Conservation (phyloP, 208 protist genomes). For the Leishmania gerbilli region DNA sequence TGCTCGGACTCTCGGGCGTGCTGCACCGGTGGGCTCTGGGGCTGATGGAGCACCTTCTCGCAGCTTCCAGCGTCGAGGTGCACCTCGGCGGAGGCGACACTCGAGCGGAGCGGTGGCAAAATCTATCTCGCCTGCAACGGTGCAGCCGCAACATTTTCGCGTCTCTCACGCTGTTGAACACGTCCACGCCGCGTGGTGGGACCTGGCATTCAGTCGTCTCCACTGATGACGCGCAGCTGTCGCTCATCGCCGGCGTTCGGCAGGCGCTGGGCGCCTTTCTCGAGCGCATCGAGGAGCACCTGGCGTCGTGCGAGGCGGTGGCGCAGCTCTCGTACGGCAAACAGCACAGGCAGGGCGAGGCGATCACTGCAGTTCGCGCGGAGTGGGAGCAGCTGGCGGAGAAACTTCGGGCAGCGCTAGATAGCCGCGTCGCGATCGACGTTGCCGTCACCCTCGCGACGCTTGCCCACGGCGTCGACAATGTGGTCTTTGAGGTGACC, state of each 20-base stretch:
- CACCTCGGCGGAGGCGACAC: neutral
- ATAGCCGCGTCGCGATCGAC: slow-evolving; percentile 30
- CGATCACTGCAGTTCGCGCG: slow-evolving; percentile 3
- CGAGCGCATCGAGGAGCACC: neutral
- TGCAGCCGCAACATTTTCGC: neutral
- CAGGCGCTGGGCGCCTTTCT: neutral
- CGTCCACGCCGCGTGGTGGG: neutral
- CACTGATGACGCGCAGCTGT: slow-evolving; percentile 1
- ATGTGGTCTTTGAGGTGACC: slow-evolving; percentile 27
- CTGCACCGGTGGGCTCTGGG: slow-evolving; percentile 31
- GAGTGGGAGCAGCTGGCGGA: slow-evolving; percentile 15
- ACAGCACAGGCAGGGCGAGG: slow-evolving; percentile 1
- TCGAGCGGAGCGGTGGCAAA: neutral
- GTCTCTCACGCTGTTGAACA: neutral
- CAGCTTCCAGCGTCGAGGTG: slow-evolving; percentile 1
- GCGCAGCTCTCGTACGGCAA: neutral
- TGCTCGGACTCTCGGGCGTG: slow-evolving; percentile 44
- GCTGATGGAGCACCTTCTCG: slow-evolving; percentile 23
- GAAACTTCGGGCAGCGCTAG: slow-evolving; percentile 32
- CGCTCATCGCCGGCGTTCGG: neutral
- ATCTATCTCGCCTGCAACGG: slow-evolving; percentile 2
- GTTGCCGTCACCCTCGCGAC: slow-evolving; percentile 44
- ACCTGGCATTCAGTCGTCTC: neutral
- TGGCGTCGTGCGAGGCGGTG: neutral
- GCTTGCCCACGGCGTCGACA: slow-evolving; percentile 50